These are phyloP conservation scores for Biscutella laevigata DNA, from an alignment of 441 rosid species.

Conservation along the genomic window DNA sequence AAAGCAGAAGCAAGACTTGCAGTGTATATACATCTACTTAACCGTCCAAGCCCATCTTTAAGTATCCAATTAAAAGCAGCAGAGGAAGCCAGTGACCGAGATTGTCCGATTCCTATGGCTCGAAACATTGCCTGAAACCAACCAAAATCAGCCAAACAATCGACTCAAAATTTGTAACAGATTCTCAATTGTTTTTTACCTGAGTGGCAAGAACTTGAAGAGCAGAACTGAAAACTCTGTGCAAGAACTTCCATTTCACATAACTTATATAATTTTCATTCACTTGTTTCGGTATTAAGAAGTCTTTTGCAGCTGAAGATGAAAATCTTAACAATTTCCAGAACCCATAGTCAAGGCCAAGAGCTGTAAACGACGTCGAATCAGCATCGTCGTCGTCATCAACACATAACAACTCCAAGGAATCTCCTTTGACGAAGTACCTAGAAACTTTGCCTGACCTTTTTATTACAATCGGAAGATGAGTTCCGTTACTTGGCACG, in stretches of 20 bases:
- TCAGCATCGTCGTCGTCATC: not conserved
- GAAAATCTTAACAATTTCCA: conserved; percentile 30
- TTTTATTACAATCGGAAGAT: conserved; percentile 19
- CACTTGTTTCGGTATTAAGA: conserved; percentile 74
- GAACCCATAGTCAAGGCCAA: not conserved
- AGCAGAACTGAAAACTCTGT: conserved; percentile 87
- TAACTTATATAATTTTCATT: conserved; percentile 51
- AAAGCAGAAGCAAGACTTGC: conserved; percentile 85
- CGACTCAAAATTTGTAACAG: not conserved
- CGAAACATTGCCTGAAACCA: conserved; percentile 67
- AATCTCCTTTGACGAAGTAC: conserved; percentile 21
- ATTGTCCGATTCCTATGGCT: conserved; percentile 81
- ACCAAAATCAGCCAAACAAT: not conserved
- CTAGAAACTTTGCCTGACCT: conserved; percentile 17
- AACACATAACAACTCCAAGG: conserved; percentile 12
- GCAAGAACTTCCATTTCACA: conserved; percentile 90
- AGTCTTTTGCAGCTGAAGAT: conserved; percentile 42
- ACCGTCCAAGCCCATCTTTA: conserved; percentile 86
- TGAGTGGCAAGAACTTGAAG: conserved; percentile 96
- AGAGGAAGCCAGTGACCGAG: conserved; percentile 77
- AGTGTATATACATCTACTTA: conserved; percentile 85
- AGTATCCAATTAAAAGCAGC: conserved; percentile 92
- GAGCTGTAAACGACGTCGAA: conserved; percentile 11
- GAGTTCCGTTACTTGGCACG: not conserved
- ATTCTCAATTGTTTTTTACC: conserved; percentile 28